Conservation (phyloP, 148 eudicot genomes). For the Vaccinium vitisidaea region DNA sequence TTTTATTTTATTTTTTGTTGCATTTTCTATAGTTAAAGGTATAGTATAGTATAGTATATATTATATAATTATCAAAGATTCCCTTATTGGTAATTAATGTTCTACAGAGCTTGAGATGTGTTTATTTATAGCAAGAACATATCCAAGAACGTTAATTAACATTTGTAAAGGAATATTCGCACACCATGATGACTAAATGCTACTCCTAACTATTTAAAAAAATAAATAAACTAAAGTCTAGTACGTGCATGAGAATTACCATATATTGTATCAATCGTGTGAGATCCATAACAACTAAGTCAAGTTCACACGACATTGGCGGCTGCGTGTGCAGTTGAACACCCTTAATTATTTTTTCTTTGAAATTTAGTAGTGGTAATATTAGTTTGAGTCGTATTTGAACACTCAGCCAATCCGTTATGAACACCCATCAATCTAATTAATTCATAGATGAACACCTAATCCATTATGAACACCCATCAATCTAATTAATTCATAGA, state of each 20-base stretch:
- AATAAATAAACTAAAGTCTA: neutral
- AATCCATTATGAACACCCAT: too few relatives aligned
- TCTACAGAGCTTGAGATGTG: neutral
- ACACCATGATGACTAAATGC: neutral
- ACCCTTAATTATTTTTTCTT: too few relatives aligned
- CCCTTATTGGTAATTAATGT: too few relatives aligned
- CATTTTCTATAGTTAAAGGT: neutral
- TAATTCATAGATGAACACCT: too few relatives aligned
- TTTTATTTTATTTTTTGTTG: neutral
- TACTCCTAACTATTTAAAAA: neutral
- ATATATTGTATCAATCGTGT: neutral
- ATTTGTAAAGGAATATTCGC: neutral
- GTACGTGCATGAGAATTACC: neutral
- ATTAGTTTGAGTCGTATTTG: too few relatives aligned
- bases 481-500: too few relatives aligned
- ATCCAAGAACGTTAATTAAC: neutral
- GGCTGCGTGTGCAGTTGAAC: too few relatives aligned
- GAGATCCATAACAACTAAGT: neutral
- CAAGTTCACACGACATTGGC: too few relatives aligned
- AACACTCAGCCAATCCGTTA: too few relatives aligned
- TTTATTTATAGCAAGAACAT: neutral
- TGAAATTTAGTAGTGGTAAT: too few relatives aligned
- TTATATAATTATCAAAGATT: neutral
- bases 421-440: too few relatives aligned
- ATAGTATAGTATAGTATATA: too few relatives aligned